A percentile compares a stretch with the other conserved stretches of the same genome.
Conservation (phyloP, 179 eudicot species). For the Amaranthus tricolor region DNA sequence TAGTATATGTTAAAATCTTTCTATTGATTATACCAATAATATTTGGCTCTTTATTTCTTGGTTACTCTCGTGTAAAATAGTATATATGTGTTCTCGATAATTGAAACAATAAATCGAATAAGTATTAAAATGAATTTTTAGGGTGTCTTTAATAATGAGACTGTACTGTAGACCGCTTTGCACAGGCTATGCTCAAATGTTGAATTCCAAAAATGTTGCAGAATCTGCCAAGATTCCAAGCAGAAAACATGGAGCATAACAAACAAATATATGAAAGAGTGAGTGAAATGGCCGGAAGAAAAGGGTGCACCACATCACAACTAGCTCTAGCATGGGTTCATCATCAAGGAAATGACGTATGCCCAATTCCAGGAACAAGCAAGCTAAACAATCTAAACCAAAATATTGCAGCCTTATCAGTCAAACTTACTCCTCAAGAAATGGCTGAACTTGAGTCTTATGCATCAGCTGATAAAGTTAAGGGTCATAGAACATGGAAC, state of each 20-base stretch:
- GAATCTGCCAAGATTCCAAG: constrained; percentile 51
- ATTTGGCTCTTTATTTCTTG: too few relatives aligned
- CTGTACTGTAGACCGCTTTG: too few relatives aligned
- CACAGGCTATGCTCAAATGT: too few relatives aligned
- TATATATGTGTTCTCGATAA: too few relatives aligned
- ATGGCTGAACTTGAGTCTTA: constrained; percentile 46
- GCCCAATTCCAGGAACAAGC: constrained; percentile 55
- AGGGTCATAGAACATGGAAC: constrained; percentile 28
- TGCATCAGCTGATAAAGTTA: constrained; percentile 24
- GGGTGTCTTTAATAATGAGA: too few relatives aligned
- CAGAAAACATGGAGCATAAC: constrained; percentile 57
- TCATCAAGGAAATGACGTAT: constrained; percentile 55
- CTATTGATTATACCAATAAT: too few relatives aligned
- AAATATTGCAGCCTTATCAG: constrained; percentile 48
- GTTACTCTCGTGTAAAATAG: too few relatives aligned
- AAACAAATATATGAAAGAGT: constrained; percentile 45
- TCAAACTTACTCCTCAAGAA: constrained; percentile 45
- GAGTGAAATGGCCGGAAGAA: constrained; percentile 44
- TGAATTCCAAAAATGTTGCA: constrained; percentile 2
- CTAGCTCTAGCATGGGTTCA: constrained; percentile 64
- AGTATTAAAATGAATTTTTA: too few relatives aligned
- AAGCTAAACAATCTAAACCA: constrained; percentile 48
- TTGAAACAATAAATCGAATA: too few relatives aligned
- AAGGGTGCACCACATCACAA: constrained; percentile 64
- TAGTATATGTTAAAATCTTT: too few relatives aligned